A percentile compares a stretch with the other conserved stretches of the same genome.
Evolutionary conservation across 768 basidiomycete species (phyloP).

Genomic region (Suillus tomentosus): DNA sequence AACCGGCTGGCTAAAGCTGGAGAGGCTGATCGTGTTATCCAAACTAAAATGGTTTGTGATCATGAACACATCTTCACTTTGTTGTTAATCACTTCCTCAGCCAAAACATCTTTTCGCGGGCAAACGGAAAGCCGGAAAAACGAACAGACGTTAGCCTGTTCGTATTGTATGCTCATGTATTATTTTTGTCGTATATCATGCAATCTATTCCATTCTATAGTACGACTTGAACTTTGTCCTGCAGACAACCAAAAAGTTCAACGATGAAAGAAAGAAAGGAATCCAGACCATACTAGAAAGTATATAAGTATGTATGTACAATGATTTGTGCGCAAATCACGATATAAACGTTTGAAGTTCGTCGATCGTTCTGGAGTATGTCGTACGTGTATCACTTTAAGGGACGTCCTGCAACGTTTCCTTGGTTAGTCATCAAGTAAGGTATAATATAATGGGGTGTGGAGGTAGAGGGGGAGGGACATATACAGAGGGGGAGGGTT

Average conservation of each 20-base stretch:
- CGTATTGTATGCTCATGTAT: slow-evolving; percentile 1
- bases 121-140: slow-evolving; percentile 81
- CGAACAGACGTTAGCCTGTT: slow-evolving; percentile 50
- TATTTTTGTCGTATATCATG: not conserved
- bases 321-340: slow-evolving; percentile 20
- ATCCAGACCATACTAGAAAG: slow-evolving; percentile 8
- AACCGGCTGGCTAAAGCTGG: slow-evolving; percentile 90
- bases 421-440: slow-evolving; percentile 31
- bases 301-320: slow-evolving; percentile 25
- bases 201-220: slow-evolving; percentile 17
- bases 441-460: slow-evolving; percentile 23
- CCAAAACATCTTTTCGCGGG: slow-evolving; percentile 85
- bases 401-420: slow-evolving; percentile 24
- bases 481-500: slow-evolving; percentile 20
- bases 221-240: slow-evolving; percentile 16
- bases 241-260: not conserved
- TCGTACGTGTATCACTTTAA: slow-evolving; percentile 8
- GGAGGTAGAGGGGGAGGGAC: slow-evolving; percentile 6
- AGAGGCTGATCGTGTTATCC: slow-evolving; percentile 84
- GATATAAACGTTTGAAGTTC: slow-evolving; percentile 30
- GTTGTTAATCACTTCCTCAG: slow-evolving; percentile 37
- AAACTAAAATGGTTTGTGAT: slow-evolving; percentile 75
- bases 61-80: slow-evolving; percentile 3
- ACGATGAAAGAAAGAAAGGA: not conserved
- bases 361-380: slow-evolving; percentile 22